Conservation (phyloP, 1,284 basidiomycete species). For the Leucoagaricus sp. region DNA sequence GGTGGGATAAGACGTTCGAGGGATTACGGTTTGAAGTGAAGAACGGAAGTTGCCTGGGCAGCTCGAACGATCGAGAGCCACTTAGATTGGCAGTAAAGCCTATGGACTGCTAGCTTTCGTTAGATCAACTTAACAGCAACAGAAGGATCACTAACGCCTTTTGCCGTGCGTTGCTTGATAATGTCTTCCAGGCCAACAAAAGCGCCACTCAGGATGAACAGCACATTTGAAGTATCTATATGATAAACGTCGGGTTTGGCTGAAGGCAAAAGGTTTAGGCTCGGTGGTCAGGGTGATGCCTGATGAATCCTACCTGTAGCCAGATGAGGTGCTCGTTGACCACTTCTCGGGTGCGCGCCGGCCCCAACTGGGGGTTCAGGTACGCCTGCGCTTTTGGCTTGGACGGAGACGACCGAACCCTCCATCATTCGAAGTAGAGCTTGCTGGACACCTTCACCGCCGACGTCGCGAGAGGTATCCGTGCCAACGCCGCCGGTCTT, state of each 20-base stretch:
- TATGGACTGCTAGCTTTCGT: slow-evolving; percentile 62
- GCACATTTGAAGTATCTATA: slow-evolving; percentile 86
- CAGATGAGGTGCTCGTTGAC: slow-evolving; percentile 39
- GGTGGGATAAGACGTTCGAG: slow-evolving; percentile 59
- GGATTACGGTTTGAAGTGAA: slow-evolving; percentile 70
- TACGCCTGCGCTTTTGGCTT: slow-evolving; percentile 61
- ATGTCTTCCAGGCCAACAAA: slow-evolving; percentile 91
- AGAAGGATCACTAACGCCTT: slow-evolving; percentile 62
- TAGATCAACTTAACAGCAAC: not conserved
- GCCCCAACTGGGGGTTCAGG: slow-evolving; percentile 43
- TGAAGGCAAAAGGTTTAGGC: slow-evolving; percentile 25
- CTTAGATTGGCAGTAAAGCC: slow-evolving; percentile 77
- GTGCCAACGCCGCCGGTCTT: slow-evolving; percentile 56
- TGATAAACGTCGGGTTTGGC: slow-evolving; percentile 70
- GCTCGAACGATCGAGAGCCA: slow-evolving; percentile 41
- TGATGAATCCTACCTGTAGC: slow-evolving; percentile 35
- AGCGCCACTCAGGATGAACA: slow-evolving; percentile 91
- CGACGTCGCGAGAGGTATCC: slow-evolving; percentile 86
- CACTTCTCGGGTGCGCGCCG: slow-evolving; percentile 49
- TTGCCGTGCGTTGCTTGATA: slow-evolving; percentile 76
- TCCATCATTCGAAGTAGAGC: slow-evolving; percentile 92
- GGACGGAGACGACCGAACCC: slow-evolving; percentile 83
- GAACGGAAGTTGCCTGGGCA: slow-evolving; percentile 55
- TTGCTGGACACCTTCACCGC: slow-evolving; percentile 96
- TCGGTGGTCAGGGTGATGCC: not conserved